Conservation (phyloP, 345 rosid genomes). For the Pugionium cornutum region DNA sequence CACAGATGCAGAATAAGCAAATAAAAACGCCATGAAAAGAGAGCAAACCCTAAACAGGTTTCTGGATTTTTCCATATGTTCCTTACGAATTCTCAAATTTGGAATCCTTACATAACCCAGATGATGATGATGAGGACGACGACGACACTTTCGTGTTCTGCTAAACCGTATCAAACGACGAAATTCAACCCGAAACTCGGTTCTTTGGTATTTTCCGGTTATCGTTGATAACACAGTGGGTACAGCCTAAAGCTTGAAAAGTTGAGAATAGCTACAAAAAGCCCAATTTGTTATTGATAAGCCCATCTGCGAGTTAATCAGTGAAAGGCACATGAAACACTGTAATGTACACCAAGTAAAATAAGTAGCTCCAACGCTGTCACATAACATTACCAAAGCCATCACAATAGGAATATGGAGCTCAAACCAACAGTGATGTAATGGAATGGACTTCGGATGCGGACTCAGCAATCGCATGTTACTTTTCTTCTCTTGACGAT, state of each 20-base stretch:
- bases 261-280: background rate
- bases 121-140: background rate
- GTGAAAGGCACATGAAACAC: too few species aligned
- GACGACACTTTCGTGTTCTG: background rate
- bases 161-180: conserved; percentile 8
- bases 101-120: conserved; percentile 6
- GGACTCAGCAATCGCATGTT: too few species aligned
- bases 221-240: background rate
- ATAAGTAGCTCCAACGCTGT: too few species aligned
- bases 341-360: too few species aligned
- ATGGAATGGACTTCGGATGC: too few species aligned
- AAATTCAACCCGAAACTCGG: conserved; percentile 5
- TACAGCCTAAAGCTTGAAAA: background rate
- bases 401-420: too few species aligned
- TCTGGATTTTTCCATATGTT: conserved; percentile 42
- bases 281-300: conserved; percentile 1
- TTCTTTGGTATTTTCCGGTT: conserved; percentile 21
- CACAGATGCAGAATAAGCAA: conserved; percentile 76
- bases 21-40: conserved; percentile 64
- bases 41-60: conserved; percentile 46
- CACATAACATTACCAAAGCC: too few species aligned
- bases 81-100: background rate
- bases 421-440: too few species aligned
- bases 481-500: too few species aligned
- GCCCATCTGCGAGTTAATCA: too few species aligned